Evolutionary conservation across 176 grass and related monocot species (phyloP), one percentile per base, ranked within the genome.

Genomic region (Pharus latifolius): DNA sequence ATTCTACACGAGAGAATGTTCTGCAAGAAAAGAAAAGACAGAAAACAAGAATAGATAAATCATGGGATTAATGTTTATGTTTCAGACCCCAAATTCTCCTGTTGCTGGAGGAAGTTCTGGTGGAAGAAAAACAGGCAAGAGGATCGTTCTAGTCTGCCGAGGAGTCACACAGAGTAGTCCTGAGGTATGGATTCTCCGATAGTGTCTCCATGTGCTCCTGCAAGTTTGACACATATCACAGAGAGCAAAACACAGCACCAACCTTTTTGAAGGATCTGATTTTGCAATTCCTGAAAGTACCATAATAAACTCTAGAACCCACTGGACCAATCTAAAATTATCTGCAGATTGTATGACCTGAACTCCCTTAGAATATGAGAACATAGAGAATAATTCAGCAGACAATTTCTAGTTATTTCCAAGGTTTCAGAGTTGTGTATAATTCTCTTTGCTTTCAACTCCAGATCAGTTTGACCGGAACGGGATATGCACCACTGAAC

Each of bases 71-170:
- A 32, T 78, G 72, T 70, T 47, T 80, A 4, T 64, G 80, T 72
- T 57, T 72, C 76, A 99, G 95, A 99, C 95, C 14, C 95, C 87
- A 7, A 76, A 88, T 76, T 84, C 84, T 75, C 95, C 90, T 53
- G 67, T 91, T 51, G 87, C 84, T 65, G 24, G 54, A 1, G 84
- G 76, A 47, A 76, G 46, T 56, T 91, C 87, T 57, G 84, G 16
- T 28, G 95, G 84, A 88, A 80, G 95, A 64, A 99, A 91, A 76
- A 35, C 84, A 13, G 72, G 62, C 45, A 99, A 69, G 49, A 80
- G 81, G 63, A 86, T 99, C 26, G 73, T 94, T 83, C 62, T 99
- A 57, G 95, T 85, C 42, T 94, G 87, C 60, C 87, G 91, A 82
- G 92, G 92, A 34, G 47, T 67, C 31, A 99, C 87, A 28, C 90